Percentiles rank a stretch among this genome's conserved stretches.
Evolutionary conservation across 2,329 filamentous ascomycete genomes (phyloP).

Genomic region (Paecilomyces niveus): DNA sequence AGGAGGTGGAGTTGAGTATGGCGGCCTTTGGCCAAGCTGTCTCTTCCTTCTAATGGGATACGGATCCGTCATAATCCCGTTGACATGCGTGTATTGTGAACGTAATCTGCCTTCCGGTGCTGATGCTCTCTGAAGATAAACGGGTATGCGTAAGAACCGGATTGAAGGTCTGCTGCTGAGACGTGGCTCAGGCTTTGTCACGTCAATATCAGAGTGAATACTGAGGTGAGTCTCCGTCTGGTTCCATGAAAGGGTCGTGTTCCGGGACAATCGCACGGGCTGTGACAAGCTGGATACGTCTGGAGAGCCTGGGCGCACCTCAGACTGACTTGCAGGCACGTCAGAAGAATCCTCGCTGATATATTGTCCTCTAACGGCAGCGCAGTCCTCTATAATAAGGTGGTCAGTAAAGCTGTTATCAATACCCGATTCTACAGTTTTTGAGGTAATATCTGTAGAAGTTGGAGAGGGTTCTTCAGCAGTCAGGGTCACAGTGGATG

Average conservation of each 20-base stretch:
- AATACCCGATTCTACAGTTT: neutral
- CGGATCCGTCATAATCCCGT: neutral
- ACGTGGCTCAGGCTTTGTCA: neutral
- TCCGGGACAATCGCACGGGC: neutral
- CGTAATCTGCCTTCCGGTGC: neutral
- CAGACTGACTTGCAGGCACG: neutral
- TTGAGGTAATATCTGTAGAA: neutral
- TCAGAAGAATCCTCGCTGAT: neutral
- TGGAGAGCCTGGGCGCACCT: neutral
- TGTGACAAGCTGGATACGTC: neutral
- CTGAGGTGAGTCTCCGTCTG: neutral
- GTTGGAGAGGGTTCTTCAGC: neutral
- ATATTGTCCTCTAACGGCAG: neutral
- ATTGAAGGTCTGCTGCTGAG: neutral
- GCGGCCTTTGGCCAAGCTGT: neutral
- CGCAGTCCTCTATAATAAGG: neutral
- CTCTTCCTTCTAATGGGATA: neutral
- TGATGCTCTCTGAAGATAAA: neutral
- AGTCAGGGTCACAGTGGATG: neutral
- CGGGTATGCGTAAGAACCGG: neutral
- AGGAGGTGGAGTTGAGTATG: neutral
- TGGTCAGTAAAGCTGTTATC: neutral
- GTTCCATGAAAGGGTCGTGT: neutral
- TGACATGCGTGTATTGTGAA: neutral
- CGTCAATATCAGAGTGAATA: neutral